Conservation (phyloP, 129 eudicot species). For the Pulicaria dysenterica region DNA sequence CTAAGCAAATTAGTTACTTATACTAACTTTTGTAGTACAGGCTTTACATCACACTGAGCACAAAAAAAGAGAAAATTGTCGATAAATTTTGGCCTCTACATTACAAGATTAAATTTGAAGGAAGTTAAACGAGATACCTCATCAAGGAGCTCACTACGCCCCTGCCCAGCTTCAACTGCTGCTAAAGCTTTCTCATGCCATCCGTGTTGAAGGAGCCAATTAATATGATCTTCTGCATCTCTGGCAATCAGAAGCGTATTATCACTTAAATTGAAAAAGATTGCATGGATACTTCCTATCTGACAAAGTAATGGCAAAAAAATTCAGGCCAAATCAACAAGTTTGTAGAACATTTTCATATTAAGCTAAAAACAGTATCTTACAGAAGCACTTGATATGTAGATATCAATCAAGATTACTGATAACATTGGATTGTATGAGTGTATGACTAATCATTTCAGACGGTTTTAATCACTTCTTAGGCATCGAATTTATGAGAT, state of each 20-base stretch:
- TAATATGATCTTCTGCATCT: conserved; percentile 96
- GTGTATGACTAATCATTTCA: neutral
- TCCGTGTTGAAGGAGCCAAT: conserved; percentile 98
- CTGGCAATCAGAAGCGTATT: conserved; percentile 42
- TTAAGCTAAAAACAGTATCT: conserved; percentile 1
- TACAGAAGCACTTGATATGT: neutral
- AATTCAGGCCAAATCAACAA: neutral
- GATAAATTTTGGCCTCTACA: conserved; percentile 13
- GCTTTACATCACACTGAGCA: neutral
- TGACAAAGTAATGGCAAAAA: conserved; percentile 18
- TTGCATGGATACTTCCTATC: conserved; percentile 13
- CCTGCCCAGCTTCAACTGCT: conserved; percentile 95
- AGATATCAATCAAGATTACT: conserved; percentile 16
- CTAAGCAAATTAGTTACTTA: neutral
- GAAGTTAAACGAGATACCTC: conserved; percentile 53
- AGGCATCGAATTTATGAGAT: neutral
- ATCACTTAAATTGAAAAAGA: neutral
- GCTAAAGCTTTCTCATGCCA: conserved; percentile 96
- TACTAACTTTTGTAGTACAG: neutral
- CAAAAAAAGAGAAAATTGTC: neutral
- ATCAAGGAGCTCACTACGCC: conserved; percentile 85
- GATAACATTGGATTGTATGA: neutral
- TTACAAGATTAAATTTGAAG: neutral
- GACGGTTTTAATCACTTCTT: neutral
- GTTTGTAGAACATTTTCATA: conserved; percentile 11